Evolutionary conservation across 2,329 filamentous ascomycete species (phyloP).

Genomic region (Elsinoe necatrix): DNA sequence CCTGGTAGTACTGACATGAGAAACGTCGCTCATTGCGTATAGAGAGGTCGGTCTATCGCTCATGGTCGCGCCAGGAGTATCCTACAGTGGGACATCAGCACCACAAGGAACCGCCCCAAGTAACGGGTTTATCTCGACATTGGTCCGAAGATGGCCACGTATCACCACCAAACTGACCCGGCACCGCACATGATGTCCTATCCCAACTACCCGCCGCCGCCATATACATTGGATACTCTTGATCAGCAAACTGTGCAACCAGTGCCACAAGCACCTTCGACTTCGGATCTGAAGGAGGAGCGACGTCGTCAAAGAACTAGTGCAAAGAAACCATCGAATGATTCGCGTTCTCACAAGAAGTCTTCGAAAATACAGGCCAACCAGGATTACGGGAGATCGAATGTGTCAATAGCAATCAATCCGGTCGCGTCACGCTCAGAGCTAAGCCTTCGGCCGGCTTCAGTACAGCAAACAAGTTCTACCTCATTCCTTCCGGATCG

Average conservation of each 20-base stretch:
- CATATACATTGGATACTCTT: not conserved
- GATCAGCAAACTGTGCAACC: not conserved
- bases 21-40: too few relatives aligned
- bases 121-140: not conserved
- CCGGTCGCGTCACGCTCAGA: not conserved
- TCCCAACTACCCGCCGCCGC: not conserved
- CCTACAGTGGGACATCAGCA: not conserved
- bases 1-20: too few relatives aligned
- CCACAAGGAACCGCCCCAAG: not conserved
- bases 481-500: not conserved
- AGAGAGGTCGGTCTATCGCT: too few relatives aligned
- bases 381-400: not conserved
- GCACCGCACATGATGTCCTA: not conserved
- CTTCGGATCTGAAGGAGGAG: not conserved
- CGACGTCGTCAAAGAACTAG: not conserved
- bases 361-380: not conserved
- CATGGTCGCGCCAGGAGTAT: too few relatives aligned
- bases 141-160: not conserved
- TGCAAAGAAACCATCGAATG: not conserved
- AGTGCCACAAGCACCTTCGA: not conserved
- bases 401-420: not conserved
- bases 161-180: not conserved
- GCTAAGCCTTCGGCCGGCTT: not conserved
- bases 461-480: not conserved
- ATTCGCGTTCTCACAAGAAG: not conserved